phyloP scores from a whole-genome alignment of 2,329 filamentous ascomycete genomes.

The Aspergillus clavatus region DNA sequence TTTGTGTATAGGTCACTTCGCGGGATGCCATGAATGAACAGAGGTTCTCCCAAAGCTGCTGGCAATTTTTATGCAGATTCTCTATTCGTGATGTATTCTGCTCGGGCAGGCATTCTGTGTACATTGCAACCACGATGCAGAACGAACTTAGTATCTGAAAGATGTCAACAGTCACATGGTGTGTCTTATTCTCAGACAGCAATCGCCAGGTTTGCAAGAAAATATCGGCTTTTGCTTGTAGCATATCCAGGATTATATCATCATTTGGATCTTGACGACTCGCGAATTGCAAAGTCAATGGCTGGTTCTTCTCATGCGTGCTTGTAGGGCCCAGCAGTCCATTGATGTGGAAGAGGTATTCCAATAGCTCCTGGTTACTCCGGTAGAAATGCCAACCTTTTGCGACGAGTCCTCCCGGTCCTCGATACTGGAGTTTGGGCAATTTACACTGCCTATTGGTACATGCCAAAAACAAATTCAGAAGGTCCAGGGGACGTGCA shows the following conservation, averaged over 20 bases:
- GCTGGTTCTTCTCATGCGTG: slow-evolving; percentile 22
- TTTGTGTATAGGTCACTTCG: slow-evolving; percentile 26
- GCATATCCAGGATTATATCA: slow-evolving; percentile 41
- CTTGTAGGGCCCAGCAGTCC: slow-evolving; percentile 15
- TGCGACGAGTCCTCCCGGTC: slow-evolving; percentile 26
- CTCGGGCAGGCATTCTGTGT: slow-evolving; percentile 32
- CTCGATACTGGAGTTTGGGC: slow-evolving; percentile 19
- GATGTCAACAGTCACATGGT: slow-evolving; percentile 47
- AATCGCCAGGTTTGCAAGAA: slow-evolving; percentile 44
- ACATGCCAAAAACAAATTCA: slow-evolving; percentile 65
- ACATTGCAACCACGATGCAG: slow-evolving; percentile 41
- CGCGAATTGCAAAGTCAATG: slow-evolving; percentile 20
- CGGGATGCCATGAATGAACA: slow-evolving; percentile 29
- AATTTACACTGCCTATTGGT: slow-evolving; percentile 50
- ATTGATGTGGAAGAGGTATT: slow-evolving; percentile 47
- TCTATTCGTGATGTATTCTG: slow-evolving; percentile 27
- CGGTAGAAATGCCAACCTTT: slow-evolving; percentile 40
- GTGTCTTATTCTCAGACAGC: slow-evolving; percentile 38
- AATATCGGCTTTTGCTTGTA: slow-evolving; percentile 43
- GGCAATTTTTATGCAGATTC: slow-evolving; percentile 24
- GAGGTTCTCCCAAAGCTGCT: slow-evolving; percentile 31
- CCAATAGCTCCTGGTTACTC: slow-evolving; percentile 39
- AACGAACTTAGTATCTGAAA: slow-evolving; percentile 48
- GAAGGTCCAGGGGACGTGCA: slow-evolving; percentile 60
- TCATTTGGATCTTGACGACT: slow-evolving; percentile 33